Percentiles rank a stretch among this genome's conserved stretches.
phyloP scores from a whole-genome alignment of 1,284 basidiomycete genomes.

The Pholiota adiposa region DNA sequence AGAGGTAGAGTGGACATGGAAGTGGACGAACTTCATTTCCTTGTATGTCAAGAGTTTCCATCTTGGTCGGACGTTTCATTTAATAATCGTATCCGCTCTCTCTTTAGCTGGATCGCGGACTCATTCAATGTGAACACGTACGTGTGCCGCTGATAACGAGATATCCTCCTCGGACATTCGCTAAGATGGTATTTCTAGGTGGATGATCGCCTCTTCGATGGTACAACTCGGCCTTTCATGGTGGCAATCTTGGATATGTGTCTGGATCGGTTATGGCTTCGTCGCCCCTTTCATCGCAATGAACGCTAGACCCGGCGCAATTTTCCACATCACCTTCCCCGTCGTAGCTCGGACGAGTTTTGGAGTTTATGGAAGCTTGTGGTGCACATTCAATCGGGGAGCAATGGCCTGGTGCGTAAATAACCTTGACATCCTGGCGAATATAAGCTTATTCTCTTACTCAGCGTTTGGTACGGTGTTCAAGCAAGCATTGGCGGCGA shows the following conservation, averaged over 20 bases:
- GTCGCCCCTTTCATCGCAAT: conserved; percentile 78
- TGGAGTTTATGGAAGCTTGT: conserved; percentile 81
- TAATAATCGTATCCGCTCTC: not conserved
- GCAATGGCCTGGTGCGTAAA: conserved; percentile 72
- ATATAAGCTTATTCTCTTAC: conserved; percentile 7
- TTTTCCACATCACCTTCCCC: conserved; percentile 84
- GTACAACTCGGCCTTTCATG: conserved; percentile 75
- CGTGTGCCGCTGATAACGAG: conserved; percentile 33
- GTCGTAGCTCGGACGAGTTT: conserved; percentile 79
- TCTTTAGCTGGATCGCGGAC: conserved; percentile 77
- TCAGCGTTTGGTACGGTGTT: conserved; percentile 76
- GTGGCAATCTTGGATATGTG: conserved; percentile 85
- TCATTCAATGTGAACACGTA: conserved; percentile 83
- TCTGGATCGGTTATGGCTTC: conserved; percentile 77
- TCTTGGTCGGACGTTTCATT: not conserved
- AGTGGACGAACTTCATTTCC: conserved; percentile 61
- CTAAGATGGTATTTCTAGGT: conserved; percentile 41
- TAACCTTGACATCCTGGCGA: not conserved
- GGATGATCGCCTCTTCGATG: conserved; percentile 81
- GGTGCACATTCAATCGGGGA: conserved; percentile 83
- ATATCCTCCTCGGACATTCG: not conserved
- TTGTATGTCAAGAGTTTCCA: conserved; percentile 50
- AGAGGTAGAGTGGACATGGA: conserved; percentile 62
- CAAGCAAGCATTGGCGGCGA: conserved; percentile 83
- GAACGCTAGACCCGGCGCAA: conserved; percentile 81